Evolutionary conservation across 2,329 filamentous ascomycete species (phyloP).

Genomic region (Aspergillus sp.): DNA sequence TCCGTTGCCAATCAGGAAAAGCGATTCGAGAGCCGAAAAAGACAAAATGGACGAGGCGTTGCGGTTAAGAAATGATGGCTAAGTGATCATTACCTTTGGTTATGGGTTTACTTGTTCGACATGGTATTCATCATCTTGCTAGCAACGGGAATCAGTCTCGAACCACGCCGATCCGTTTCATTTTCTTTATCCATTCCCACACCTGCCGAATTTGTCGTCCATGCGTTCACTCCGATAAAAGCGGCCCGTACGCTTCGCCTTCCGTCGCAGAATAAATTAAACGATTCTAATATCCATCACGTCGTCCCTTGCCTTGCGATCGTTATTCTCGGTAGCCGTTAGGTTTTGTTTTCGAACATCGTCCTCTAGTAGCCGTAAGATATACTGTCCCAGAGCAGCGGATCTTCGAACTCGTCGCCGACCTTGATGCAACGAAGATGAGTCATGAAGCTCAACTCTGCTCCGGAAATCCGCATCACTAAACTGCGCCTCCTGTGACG

Average conservation of each 20-base stretch:
- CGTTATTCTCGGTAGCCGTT: constrained; percentile 12
- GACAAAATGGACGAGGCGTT: neutral
- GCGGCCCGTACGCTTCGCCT: constrained; percentile 30
- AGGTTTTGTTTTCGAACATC: neutral
- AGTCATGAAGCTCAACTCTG: too few species aligned
- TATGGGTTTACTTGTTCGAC: constrained; percentile 18
- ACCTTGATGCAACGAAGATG: neutral
- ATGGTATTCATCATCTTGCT: constrained; percentile 35
- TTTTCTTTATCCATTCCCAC: constrained; percentile 22
- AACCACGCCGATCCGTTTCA: constrained; percentile 32
- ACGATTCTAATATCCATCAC: constrained; percentile 25
- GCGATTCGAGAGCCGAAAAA: constrained; percentile 20
- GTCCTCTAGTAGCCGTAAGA: constrained; percentile 17
- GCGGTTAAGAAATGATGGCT: constrained; percentile 15
- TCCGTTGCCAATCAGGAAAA: constrained; percentile 13
- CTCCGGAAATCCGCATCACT: neutral
- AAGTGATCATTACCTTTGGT: constrained; percentile 16
- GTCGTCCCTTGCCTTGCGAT: constrained; percentile 24
- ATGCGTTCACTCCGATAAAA: constrained; percentile 28
- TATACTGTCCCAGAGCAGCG: neutral
- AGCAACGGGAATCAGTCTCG: constrained; percentile 34
- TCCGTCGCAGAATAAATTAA: constrained; percentile 31
- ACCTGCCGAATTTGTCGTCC: constrained; percentile 30
- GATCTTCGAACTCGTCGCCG: neutral
- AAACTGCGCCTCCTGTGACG: neutral